Evolutionary conservation across 768 basidiomycete genomes (phyloP).

Genomic region (Rhodosporidiobolus sp.): DNA sequence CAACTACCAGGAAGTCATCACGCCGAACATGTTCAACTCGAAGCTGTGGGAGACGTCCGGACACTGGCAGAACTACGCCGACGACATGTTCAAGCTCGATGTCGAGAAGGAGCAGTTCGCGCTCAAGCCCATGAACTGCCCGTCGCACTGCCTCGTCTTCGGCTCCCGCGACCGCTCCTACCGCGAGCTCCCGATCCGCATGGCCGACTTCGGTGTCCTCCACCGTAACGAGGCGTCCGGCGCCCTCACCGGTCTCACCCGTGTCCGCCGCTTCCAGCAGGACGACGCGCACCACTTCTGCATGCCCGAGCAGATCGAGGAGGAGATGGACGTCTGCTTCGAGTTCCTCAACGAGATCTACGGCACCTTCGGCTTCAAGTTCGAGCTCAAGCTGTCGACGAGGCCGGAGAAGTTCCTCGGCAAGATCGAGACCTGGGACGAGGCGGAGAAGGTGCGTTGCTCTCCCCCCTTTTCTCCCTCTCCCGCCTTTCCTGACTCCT

Average conservation of each 20-base stretch:
- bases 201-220: constrained; percentile 97
- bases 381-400: constrained; percentile 89
- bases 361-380: constrained; percentile 89
- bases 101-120: constrained; percentile 95
- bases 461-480: background rate
- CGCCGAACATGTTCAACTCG: constrained; percentile 93
- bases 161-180: constrained; percentile 90
- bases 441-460: constrained; percentile 69
- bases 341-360: constrained; percentile 95
- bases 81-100: constrained; percentile 94
- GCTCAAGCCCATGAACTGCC: constrained; percentile 91
- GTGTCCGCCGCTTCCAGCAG: constrained; percentile 92
- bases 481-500: background rate
- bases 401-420: constrained; percentile 93
- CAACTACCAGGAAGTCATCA: constrained; percentile 95
- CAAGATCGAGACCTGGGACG: constrained; percentile 80
- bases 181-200: constrained; percentile 90
- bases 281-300: constrained; percentile 99
- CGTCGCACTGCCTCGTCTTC: constrained; percentile 93
- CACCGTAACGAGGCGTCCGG: constrained; percentile 96
- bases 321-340: constrained; percentile 80
- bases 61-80: constrained; percentile 96
- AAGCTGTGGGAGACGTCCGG: constrained; percentile 98
- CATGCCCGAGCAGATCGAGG: constrained; percentile 86
- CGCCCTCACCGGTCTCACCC: constrained; percentile 83